phyloP scores from a whole-genome alignment of 805 yeast genomes.

The Metschnikowia henanensis region DNA sequence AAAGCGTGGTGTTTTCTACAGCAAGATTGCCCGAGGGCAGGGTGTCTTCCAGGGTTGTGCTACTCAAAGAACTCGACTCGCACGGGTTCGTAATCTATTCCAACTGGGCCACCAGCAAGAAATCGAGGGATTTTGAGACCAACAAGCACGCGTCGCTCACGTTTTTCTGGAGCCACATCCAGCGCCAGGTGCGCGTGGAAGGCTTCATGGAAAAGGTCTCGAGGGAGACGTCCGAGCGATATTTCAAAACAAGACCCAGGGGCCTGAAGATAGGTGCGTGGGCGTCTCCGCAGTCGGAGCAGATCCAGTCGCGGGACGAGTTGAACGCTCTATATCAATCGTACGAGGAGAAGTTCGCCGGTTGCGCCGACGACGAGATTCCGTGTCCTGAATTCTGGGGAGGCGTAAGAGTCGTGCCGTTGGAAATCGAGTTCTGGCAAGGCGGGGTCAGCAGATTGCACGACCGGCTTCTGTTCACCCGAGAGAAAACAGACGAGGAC shows the following conservation, averaged over 20 bases:
- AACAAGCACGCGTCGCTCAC: slow-evolving; percentile 83
- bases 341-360: slow-evolving; percentile 58
- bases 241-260: slow-evolving; percentile 85
- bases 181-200: slow-evolving; percentile 92
- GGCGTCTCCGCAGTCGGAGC: slow-evolving; percentile 87
- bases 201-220: slow-evolving; percentile 76
- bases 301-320: slow-evolving; percentile 56
- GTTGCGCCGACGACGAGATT: slow-evolving; percentile 54
- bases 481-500: slow-evolving; percentile 44
- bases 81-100: slow-evolving; percentile 86
- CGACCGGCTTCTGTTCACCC: slow-evolving; percentile 75
- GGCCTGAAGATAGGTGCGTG: slow-evolving; percentile 96
- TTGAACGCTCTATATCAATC: slow-evolving; percentile 53
- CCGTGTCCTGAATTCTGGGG: slow-evolving; percentile 98
- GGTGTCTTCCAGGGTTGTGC: slow-evolving; percentile 78
- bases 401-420: slow-evolving; percentile 83
- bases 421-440: slow-evolving; percentile 97
- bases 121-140: slow-evolving; percentile 64
- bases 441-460: slow-evolving; percentile 89
- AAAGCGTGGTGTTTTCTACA: slow-evolving; percentile 84
- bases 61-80: slow-evolving; percentile 86
- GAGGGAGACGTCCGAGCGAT: slow-evolving; percentile 70
- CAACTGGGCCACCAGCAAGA: slow-evolving; percentile 88
- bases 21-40: slow-evolving; percentile 89
- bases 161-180: slow-evolving; percentile 89